phyloP scores from a whole-genome alignment of 768 basidiomycete genomes.

The Boletus rufocinnamomeus region DNA sequence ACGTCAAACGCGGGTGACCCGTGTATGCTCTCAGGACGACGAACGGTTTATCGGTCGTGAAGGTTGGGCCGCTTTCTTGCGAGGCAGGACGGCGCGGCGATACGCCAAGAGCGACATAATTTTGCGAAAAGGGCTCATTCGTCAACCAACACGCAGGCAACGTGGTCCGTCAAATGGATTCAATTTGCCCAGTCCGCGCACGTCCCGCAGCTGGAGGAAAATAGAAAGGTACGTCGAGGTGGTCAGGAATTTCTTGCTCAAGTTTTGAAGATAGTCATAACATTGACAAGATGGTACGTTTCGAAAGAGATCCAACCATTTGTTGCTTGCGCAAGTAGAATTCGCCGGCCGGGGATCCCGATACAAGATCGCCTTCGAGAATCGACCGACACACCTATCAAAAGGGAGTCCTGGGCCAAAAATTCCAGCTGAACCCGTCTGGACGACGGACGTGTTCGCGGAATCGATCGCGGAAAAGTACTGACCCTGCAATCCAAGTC shows the following conservation, averaged over 20 bases:
- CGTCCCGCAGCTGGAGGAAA: no score
- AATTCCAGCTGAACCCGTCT: slow-evolving; percentile 63
- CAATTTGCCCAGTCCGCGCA: no score
- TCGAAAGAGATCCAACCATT: no score
- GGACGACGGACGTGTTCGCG: slow-evolving; percentile 64
- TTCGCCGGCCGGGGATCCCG: no score
- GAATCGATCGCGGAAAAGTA: slow-evolving; percentile 66
- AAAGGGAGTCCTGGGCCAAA: slow-evolving; percentile 75
- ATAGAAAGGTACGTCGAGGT: no score
- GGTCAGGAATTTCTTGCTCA: no score
- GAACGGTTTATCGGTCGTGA: not conserved
- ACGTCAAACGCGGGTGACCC: not conserved
- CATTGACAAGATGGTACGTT: no score
- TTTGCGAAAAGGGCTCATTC: no score
- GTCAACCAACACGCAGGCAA: not conserved
- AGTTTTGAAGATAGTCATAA: no score
- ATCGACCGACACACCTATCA: slow-evolving; percentile 52
- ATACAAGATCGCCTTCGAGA: not conserved
- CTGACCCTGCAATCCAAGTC: slow-evolving; percentile 50
- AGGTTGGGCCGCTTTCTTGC: not conserved
- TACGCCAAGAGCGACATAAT: not conserved
- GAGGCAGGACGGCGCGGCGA: not conserved
- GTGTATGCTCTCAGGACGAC: not conserved
- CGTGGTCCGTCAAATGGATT: no score
- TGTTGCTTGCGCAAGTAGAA: no score